phyloP scores from a whole-genome alignment of 768 basidiomycete genomes.

The Pilatotrama ljubarskyi region DNA sequence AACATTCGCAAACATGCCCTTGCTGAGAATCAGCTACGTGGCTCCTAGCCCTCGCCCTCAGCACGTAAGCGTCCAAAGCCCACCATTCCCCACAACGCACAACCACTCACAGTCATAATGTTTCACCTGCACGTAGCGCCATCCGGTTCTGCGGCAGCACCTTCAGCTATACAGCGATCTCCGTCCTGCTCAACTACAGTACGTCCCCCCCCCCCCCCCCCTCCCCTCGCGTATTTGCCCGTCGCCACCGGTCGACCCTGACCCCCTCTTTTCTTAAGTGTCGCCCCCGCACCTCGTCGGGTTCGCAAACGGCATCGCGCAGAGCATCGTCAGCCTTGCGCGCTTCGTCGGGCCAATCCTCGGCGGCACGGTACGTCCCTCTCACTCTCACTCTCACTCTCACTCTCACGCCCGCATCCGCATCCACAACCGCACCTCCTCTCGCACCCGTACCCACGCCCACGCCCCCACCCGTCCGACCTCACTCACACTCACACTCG shows the following conservation, averaged over 20 bases:
- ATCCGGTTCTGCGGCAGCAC: constrained; percentile 85
- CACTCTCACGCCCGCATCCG: not conserved
- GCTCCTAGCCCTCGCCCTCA: constrained; percentile 63
- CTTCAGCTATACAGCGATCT: constrained; percentile 88
- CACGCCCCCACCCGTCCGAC: no score
- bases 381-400: no score
- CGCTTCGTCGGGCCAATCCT: constrained; percentile 87
- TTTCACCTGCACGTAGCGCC: constrained; percentile 56
- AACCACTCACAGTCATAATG: constrained; percentile 69
- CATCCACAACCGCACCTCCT: not conserved
- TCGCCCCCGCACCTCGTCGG: constrained; percentile 88
- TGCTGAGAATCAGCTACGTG: no score
- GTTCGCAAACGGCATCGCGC: constrained; percentile 93
- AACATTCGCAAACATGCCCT: no score
- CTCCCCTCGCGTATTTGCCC: not conserved
- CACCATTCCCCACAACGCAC: no score
- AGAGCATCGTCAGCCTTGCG: constrained; percentile 92
- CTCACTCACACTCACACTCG: not conserved
- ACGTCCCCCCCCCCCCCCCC: constrained; percentile 23
- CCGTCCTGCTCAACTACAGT: constrained; percentile 88
- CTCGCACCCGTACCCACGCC: no score
- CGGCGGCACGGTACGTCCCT: constrained; percentile 69
- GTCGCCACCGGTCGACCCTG: no score
- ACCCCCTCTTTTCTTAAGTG: no score
- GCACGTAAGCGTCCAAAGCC: constrained; percentile 62